Evolutionary conservation across 2,329 filamentous ascomycete species (phyloP).

Genomic region (Helotiales sp.): DNA sequence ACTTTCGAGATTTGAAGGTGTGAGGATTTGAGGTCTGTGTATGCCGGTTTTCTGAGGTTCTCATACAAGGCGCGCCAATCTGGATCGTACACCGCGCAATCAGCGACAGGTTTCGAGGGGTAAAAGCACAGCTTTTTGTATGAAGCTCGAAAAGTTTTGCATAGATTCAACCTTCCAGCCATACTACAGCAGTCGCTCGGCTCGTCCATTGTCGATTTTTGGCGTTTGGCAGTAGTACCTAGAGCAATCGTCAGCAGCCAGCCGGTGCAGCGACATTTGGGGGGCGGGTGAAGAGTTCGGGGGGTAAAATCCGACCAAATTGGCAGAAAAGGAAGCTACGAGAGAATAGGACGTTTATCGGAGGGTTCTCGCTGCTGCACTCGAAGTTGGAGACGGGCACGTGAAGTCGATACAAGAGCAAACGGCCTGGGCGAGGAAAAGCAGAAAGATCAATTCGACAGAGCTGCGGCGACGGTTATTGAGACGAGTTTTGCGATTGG

Average conservation of each 20-base stretch:
- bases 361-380: neutral
- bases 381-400: neutral
- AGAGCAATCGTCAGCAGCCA: neutral
- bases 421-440: neutral
- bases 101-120: neutral
- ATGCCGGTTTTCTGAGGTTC: constrained; percentile 12
- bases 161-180: neutral
- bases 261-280: neutral
- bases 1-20: neutral
- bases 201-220: neutral
- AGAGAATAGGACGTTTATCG: neutral
- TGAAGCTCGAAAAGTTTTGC: neutral
- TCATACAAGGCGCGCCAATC: constrained; percentile 15
- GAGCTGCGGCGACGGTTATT: neutral
- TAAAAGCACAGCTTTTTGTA: neutral
- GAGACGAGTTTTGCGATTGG: neutral
- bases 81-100: neutral
- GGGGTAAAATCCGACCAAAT: neutral
- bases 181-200: neutral
- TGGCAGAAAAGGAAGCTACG: neutral
- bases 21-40: neutral
- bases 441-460: neutral
- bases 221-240: neutral
- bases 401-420: neutral
- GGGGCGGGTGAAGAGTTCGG: neutral